Base-by-base conservation (phyloP, 768 basidiomycete species). In the Leccinum ochraceum region DNA sequence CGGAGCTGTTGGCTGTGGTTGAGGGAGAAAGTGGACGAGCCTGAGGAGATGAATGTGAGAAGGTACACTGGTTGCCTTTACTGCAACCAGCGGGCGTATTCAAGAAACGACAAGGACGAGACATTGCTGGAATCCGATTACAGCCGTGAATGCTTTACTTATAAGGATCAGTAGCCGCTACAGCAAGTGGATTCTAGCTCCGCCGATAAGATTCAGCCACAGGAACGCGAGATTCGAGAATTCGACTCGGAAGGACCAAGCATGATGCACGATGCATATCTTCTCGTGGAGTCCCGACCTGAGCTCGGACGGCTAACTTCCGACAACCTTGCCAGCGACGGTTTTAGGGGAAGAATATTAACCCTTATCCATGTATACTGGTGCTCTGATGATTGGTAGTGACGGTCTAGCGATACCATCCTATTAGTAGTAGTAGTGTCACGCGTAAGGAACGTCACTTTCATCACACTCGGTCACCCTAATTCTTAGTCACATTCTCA, bases 31-130 rank as follows among this genome's bases (percentile, higher is more conserved):
- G 55, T 11, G 57, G 56, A 30, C 42, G 54, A 42, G 39, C 39
- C 8, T 39, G 37, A 39, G 37, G 60, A 9, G 61, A 26, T 2
- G 68, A 39, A 42, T 77, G 78, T 16, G 63, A 34, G 58, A 74
- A 85, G 2, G 13, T 65, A 63, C 84, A 85, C 14, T 68, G 62
- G 26, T 56, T 61, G 53, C 83, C 84, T 39, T 64, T 58, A n/a
- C 75, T 72, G 69, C 85, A 86, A 32, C 85, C 84, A 34, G 75
- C 69, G 8, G 80, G 77, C 7, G 58, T 70, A 66, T 70, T 78
- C 67, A 76, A 74, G 56, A 75, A 83, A 28, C 63, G 70, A 69
- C 83, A 84, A 67, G 68, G 71, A 65, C 63, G 68, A 65, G 76
- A 67, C 70, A 69, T 71, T 9, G 55, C 3, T 36, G 56, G 10